These are phyloP conservation scores for Bromus sterilis DNA, from an alignment of 176 grass and related monocot genomes.

Conservation along the genomic window DNA sequence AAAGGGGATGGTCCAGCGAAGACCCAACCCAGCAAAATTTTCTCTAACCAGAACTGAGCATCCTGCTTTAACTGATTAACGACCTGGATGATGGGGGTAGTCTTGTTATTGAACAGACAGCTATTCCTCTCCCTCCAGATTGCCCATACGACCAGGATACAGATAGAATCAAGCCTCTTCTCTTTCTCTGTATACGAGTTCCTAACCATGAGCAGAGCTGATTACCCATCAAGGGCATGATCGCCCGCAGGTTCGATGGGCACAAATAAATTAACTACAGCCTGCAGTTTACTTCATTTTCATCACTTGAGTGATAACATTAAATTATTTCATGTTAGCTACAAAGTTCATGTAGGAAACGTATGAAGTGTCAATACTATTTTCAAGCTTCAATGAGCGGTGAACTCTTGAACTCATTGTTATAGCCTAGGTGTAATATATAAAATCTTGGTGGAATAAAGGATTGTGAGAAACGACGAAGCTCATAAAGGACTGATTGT, in stretches of 20 bases:
- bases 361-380: neutral
- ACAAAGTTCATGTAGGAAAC: neutral
- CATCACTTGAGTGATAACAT: neutral
- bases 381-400: neutral
- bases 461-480: neutral
- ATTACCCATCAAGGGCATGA: too few species aligned
- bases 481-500: slow-evolving; percentile 3
- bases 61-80: too few species aligned
- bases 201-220: too few species aligned
- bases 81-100: too few species aligned
- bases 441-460: neutral
- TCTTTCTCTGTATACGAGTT: too few species aligned
- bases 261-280: neutral
- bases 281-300: slow-evolving; percentile 3
- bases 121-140: too few species aligned
- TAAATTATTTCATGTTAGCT: neutral
- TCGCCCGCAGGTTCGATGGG: neutral
- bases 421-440: neutral
- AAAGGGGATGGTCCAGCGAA: too few species aligned
- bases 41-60: too few species aligned
- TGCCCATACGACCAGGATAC: too few species aligned
- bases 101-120: too few species aligned
- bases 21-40: too few species aligned
- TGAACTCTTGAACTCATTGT: slow-evolving; percentile 7
- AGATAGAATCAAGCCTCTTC: too few species aligned